Conservation (phyloP, 129 eudicot species). For the Arctium minus region DNA sequence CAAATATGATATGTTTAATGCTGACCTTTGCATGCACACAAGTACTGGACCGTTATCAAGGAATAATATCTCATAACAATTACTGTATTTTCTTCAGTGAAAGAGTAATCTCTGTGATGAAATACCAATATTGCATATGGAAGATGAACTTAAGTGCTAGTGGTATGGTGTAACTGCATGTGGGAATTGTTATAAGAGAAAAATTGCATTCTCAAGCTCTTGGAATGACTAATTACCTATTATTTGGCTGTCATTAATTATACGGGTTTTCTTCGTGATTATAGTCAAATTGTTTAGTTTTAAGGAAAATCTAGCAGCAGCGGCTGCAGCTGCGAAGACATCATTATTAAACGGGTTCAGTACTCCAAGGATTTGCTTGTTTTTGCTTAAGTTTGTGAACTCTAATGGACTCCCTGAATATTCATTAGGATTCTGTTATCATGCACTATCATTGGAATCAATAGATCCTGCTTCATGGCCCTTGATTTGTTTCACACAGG, state of each 20-base stretch:
- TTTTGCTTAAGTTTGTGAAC: not conserved
- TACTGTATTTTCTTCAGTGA: not conserved
- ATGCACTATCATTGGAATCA: not conserved
- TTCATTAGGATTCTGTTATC: constrained; percentile 5
- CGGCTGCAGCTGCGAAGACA: not conserved
- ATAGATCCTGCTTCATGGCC: constrained; percentile 1
- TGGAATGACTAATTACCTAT: not conserved
- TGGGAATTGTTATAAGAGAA: not conserved
- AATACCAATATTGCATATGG: not conserved
- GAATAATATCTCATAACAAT: not conserved
- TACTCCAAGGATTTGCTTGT: not conserved
- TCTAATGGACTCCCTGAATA: not conserved
- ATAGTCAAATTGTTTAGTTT: not conserved
- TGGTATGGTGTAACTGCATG: not conserved
- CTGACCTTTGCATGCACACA: not conserved
- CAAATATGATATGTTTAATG: not conserved
- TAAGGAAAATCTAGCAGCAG: not conserved
- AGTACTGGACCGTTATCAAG: not conserved
- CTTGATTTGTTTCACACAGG: not conserved
- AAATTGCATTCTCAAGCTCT: not conserved
- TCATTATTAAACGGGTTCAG: not conserved
- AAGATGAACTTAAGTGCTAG: not conserved
- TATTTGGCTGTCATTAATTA: not conserved
- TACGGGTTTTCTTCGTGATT: not conserved
- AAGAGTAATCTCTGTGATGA: not conserved